These are phyloP conservation scores for Kodamaea restingae DNA, from an alignment of 805 yeast genomes.

Conservation along the genomic window DNA sequence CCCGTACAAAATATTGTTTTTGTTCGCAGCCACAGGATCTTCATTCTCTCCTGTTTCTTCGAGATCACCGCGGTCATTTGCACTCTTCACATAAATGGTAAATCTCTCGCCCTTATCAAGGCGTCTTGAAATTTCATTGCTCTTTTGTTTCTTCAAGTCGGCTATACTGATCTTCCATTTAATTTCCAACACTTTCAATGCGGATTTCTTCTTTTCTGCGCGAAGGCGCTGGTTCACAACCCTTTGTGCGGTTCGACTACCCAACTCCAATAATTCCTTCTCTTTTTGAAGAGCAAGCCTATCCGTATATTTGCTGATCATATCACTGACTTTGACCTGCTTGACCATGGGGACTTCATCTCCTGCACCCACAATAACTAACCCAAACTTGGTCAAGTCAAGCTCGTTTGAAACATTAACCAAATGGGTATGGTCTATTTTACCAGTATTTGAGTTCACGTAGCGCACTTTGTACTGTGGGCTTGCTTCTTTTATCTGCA, in stretches of 20 bases:
- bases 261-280: constrained; percentile 28
- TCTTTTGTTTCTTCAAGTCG: constrained; percentile 52
- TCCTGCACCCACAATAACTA: constrained; percentile 18
- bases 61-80: constrained; percentile 15
- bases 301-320: constrained; percentile 31
- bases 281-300: constrained; percentile 30
- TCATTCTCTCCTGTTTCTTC: constrained; percentile 12
- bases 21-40: constrained; percentile 6
- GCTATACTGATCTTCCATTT: constrained; percentile 55
- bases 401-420: constrained; percentile 30
- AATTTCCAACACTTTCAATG: constrained; percentile 45
- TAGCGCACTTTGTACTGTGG: constrained; percentile 23
- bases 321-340: constrained; percentile 22
- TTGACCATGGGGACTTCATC: constrained; percentile 27
- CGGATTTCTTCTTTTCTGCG: constrained; percentile 35
- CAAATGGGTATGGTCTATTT: constrained; percentile 19
- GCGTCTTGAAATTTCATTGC: constrained; percentile 44
- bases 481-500: constrained; percentile 14
- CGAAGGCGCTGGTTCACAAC: constrained; percentile 25
- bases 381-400: constrained; percentile 24
- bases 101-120: constrained; percentile 42
- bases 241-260: constrained; percentile 29
- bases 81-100: constrained; percentile 21
- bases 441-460: constrained; percentile 20
- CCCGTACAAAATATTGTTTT: constrained; percentile 1